Conservation (phyloP, 2,329 filamentous ascomycete genomes). For the Penicillium sp. region DNA sequence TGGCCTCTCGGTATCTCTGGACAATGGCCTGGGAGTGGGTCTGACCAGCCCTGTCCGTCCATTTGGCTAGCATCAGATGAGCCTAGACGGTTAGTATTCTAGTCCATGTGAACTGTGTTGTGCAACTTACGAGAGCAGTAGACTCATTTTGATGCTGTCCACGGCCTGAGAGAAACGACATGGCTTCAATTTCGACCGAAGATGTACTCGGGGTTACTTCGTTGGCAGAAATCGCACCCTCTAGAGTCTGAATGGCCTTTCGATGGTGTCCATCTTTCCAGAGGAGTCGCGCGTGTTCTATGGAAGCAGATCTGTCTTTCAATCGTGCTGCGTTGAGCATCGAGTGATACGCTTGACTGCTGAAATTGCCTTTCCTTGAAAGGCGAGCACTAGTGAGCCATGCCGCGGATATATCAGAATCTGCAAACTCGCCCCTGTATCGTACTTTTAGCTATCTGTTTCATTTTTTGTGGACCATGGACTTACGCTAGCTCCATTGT, state of each 20-base stretch:
- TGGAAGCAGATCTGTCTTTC: constrained; percentile 81
- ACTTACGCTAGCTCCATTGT: constrained; percentile 70
- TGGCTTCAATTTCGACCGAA: constrained; percentile 34
- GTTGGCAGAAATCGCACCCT: constrained; percentile 78
- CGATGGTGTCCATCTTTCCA: constrained; percentile 93
- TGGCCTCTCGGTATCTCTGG: constrained; percentile 76
- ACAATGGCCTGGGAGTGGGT: constrained; percentile 79
- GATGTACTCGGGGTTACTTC: constrained; percentile 60
- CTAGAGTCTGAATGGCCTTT: constrained; percentile 88
- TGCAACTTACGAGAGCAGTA: constrained; percentile 40
- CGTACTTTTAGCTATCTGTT: constrained; percentile 26
- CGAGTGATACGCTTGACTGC: constrained; percentile 87
- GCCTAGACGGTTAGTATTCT: constrained; percentile 50
- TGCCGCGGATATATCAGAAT: constrained; percentile 72
- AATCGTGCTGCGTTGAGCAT: constrained; percentile 84
- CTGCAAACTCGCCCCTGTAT: constrained; percentile 55
- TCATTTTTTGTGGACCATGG: background rate
- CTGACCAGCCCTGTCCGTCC: constrained; percentile 93
- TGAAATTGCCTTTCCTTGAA: constrained; percentile 78
- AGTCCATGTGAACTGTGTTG: background rate
- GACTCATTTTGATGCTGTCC: constrained; percentile 53
- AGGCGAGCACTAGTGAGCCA: constrained; percentile 86
- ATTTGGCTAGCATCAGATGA: constrained; percentile 87
- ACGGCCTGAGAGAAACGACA: constrained; percentile 39
- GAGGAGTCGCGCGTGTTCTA: constrained; percentile 87